These are phyloP conservation scores for Mucor lusitanicus DNA, from an alignment of 371 early-diverging fungal species.

Conservation along the genomic window DNA sequence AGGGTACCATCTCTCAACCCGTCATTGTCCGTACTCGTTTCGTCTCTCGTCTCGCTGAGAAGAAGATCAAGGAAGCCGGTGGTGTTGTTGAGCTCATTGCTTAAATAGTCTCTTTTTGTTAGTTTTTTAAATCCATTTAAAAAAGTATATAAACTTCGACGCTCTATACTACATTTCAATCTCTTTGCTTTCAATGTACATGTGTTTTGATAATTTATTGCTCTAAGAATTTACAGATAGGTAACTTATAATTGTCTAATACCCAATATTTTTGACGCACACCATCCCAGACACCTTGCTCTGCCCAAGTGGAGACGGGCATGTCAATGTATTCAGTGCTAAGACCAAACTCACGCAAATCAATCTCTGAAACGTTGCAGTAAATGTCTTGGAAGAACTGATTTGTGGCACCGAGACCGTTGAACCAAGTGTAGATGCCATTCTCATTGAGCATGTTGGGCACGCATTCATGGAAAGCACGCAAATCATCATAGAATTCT, in stretches of 20 bases:
- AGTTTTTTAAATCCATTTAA: not conserved
- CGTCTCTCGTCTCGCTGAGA: slow-evolving; percentile 94
- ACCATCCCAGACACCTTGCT: slow-evolving; percentile 85
- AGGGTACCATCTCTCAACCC: slow-evolving; percentile 94
- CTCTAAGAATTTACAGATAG: slow-evolving; percentile 64
- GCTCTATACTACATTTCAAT: not conserved
- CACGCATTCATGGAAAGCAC: slow-evolving; percentile 83
- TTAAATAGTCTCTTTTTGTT: slow-evolving; percentile 25
- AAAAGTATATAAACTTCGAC: not conserved
- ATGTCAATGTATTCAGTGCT: slow-evolving; percentile 72
- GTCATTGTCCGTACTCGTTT: slow-evolving; percentile 98
- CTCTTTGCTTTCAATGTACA: not conserved
- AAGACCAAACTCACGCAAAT: slow-evolving; percentile 80
- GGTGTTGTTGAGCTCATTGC: slow-evolving; percentile 76
- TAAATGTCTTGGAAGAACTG: slow-evolving; percentile 95
- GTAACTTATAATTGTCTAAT: slow-evolving; percentile 76
- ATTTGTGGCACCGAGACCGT: slow-evolving; percentile 92
- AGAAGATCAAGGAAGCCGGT: slow-evolving; percentile 99
- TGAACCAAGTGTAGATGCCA: slow-evolving; percentile 93
- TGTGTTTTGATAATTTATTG: slow-evolving; percentile 8
- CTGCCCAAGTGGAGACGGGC: slow-evolving; percentile 74
- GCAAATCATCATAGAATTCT: slow-evolving; percentile 91
- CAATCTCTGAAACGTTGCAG: slow-evolving; percentile 81
- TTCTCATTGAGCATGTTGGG: slow-evolving; percentile 75
- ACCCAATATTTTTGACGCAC: slow-evolving; percentile 82